Evolutionary conservation across 2,329 filamentous ascomycete genomes (phyloP).

Genomic region (Beauveria scarabaeidicola): DNA sequence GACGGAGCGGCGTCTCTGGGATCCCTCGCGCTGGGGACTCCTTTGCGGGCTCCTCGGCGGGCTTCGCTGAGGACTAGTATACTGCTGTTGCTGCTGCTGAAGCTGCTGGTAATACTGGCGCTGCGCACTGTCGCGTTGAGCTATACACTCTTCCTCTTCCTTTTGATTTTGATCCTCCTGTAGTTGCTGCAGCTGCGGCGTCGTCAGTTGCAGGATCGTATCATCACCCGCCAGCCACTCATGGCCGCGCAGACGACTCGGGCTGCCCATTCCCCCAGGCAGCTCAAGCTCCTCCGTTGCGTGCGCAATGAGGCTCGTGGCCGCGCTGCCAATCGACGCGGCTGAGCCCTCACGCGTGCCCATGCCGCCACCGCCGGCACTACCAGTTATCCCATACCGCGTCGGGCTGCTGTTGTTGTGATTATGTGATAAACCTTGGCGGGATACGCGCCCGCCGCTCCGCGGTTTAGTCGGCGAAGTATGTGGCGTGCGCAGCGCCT

Average conservation of each 20-base stretch:
- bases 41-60: slow-evolving; percentile 12
- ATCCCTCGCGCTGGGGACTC: slow-evolving; percentile 2
- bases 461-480: slow-evolving; percentile 19
- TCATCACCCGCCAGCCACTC: slow-evolving; percentile 19
- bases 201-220: not conserved
- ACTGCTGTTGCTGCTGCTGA: slow-evolving; percentile 8
- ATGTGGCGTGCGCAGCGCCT: slow-evolving; percentile 19
- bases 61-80: slow-evolving; percentile 13
- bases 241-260: slow-evolving; percentile 28
- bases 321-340: slow-evolving; percentile 26
- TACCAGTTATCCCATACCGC: not conserved
- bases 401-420: not conserved
- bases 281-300: slow-evolving; percentile 27
- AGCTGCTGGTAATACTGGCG: slow-evolving; percentile 12
- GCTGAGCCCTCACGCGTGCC: slow-evolving; percentile 23
- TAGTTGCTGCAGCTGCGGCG: not conserved
- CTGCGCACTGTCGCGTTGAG: not conserved
- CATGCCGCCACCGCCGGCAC: not conserved
- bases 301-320: slow-evolving; percentile 34
- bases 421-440: no score
- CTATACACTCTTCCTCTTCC: not conserved
- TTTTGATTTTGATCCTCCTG: not conserved
- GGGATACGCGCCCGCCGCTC: not conserved
- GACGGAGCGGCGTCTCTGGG: slow-evolving; percentile 22
- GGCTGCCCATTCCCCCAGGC: slow-evolving; percentile 33